Conservation (phyloP, 768 basidiomycete genomes). For the Amanita polypyramis region DNA sequence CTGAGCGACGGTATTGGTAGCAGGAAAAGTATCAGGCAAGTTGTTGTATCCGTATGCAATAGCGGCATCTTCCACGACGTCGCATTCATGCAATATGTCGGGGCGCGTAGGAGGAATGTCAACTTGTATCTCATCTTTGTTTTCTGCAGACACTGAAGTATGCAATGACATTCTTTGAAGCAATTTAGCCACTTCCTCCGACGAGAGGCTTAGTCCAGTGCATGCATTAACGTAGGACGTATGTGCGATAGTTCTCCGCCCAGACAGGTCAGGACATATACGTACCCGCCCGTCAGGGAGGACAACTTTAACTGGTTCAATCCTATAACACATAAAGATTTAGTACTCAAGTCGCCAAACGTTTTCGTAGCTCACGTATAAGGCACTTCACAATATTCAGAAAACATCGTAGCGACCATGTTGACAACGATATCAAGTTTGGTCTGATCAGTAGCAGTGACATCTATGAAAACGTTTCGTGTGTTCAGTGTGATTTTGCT, state of each 20-base stretch:
- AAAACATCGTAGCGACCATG: constrained; percentile 95
- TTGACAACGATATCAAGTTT: constrained; percentile 95
- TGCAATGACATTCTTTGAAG: constrained; percentile 78
- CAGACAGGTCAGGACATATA: constrained; percentile 75
- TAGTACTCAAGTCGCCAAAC: neutral
- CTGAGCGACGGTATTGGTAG: constrained; percentile 91
- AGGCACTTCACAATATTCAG: constrained; percentile 87
- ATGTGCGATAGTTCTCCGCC: constrained; percentile 60
- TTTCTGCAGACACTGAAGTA: constrained; percentile 38
- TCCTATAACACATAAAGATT: constrained; percentile 32
- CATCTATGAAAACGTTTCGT: constrained; percentile 90
- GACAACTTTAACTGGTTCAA: constrained; percentile 87
- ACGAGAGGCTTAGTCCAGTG: constrained; percentile 69
- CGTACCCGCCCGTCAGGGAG: constrained; percentile 65
- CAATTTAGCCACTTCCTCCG: constrained; percentile 57
- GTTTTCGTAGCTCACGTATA: constrained; percentile 59
- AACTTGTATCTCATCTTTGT: constrained; percentile 63
- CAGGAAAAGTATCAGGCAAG: constrained; percentile 82
- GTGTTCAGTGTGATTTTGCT: constrained; percentile 96
- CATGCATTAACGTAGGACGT: constrained; percentile 94
- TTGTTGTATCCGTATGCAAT: constrained; percentile 99
- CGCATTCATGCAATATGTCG: constrained; percentile 96
- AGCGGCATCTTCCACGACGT: constrained; percentile 96
- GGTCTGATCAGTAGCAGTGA: constrained; percentile 93
- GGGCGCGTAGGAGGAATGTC: constrained; percentile 90